Conservation (phyloP, 768 basidiomycete species). For the Rhizopogon salebrosus region DNA sequence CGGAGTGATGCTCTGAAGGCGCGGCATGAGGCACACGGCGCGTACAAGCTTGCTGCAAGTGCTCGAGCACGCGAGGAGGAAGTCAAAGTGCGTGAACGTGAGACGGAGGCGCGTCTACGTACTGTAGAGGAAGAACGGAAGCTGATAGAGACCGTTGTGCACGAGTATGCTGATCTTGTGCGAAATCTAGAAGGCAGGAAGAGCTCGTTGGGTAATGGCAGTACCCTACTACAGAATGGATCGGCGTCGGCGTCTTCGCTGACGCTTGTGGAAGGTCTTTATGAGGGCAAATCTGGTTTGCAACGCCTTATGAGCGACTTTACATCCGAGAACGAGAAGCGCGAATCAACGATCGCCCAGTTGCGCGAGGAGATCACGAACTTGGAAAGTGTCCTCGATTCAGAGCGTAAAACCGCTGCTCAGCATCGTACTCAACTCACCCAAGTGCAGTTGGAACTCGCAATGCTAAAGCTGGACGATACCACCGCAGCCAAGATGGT, state of each 20-base stretch:
- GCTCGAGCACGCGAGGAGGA: conserved; percentile 54
- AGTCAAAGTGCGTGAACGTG: conserved; percentile 41
- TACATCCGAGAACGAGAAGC: conserved; percentile 38
- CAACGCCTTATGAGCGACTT: conserved; percentile 47
- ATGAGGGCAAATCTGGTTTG: conserved; percentile 44
- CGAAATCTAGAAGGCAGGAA: conserved; percentile 51
- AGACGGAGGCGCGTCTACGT: conserved; percentile 40
- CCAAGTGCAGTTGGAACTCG: conserved; percentile 43
- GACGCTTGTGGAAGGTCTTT: conserved; percentile 32
- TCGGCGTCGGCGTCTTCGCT: conserved; percentile 15
- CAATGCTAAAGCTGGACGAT: conserved; percentile 57
- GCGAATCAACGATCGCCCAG: conserved; percentile 38
- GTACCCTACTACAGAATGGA: conserved; percentile 4
- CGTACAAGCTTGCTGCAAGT: conserved; percentile 50
- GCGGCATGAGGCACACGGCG: conserved; percentile 39
- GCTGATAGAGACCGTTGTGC: conserved; percentile 59
- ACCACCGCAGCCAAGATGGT: conserved; percentile 80
- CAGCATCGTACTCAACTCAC: conserved; percentile 43
- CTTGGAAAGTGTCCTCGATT: conserved; percentile 37
- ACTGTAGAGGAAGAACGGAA: conserved; percentile 52
- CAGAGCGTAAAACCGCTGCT: conserved; percentile 39
- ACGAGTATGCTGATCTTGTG: conserved; percentile 75
- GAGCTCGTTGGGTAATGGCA: conserved; percentile 12
- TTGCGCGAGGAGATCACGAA: conserved; percentile 41
- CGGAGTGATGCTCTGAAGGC: conserved; percentile 41